Conservation (phyloP, 768 basidiomycete genomes). For the Suillus brevipes region DNA sequence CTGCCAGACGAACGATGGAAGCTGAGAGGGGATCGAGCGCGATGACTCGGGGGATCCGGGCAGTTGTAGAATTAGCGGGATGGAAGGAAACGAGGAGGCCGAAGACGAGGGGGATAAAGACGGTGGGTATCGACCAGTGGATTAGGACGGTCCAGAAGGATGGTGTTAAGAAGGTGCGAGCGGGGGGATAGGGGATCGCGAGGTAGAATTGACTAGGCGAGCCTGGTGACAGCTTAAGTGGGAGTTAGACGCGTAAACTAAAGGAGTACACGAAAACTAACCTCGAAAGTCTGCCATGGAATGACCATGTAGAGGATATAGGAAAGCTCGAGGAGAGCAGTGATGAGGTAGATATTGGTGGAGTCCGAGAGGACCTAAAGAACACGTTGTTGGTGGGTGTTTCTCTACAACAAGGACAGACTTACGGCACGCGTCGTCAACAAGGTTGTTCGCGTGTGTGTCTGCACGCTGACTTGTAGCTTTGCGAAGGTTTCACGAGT, state of each 20-base stretch:
- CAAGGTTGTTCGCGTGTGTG: constrained; percentile 21
- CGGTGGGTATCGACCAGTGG: constrained; percentile 64
- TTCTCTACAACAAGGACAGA: not conserved
- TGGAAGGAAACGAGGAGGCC: constrained; percentile 66
- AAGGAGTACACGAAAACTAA: constrained; percentile 27
- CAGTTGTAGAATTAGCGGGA: constrained; percentile 35
- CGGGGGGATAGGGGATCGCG: constrained; percentile 50
- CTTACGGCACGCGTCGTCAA: constrained; percentile 31
- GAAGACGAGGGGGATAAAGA: constrained; percentile 56
- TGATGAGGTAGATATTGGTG: constrained; percentile 57
- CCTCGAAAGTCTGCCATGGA: constrained; percentile 51
- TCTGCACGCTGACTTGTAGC: constrained; percentile 20
- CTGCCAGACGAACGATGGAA: constrained; percentile 63
- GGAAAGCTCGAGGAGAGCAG: constrained; percentile 52
- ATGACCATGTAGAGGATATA: constrained; percentile 53
- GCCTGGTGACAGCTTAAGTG: not conserved
- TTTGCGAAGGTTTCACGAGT: constrained; percentile 23
- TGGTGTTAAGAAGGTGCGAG: constrained; percentile 42
- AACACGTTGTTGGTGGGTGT: constrained; percentile 5
- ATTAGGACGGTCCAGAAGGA: constrained; percentile 55
- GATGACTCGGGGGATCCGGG: constrained; percentile 23
- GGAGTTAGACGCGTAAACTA: not conserved
- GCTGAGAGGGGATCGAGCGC: constrained; percentile 63
- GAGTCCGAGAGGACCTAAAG: constrained; percentile 65
- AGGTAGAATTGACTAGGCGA: constrained; percentile 17